Base-by-base conservation (phyloP, 257 asterid genomes). In the Solanum neorickii region DNA sequence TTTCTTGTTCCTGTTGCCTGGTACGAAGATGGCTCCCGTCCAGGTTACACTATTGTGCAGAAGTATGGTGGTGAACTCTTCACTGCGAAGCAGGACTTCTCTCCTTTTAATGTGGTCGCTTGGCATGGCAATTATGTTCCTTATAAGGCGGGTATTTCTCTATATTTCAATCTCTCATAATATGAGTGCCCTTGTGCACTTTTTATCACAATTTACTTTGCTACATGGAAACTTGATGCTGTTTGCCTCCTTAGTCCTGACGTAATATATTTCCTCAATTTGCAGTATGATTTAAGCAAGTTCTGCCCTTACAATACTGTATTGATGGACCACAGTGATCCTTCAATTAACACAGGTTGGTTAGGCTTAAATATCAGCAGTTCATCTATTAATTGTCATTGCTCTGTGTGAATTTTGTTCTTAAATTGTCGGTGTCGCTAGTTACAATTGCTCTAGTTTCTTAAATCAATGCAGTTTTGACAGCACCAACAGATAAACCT, bases 101-200 rank as follows among this genome's bases (percentile, higher is more conserved):
- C 99, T 87, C 99, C 98, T 62, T 97, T 97, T 92, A 97, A 97
- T 89, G 99, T 97, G 88, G 97, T 93, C 49, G 98, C 99, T 21
- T 97, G 99, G 99, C 99, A 96, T 90, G 99, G 99, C 66, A 97
- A 95, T 89, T 97, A 97, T 87, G 94, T 87, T 56, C 99, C 99
- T 31, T 97, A 92, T 88, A 97, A 96, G 99, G 99, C 93, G 88
- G 21, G 62, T 73, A 39, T 42, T 69, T 85, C 83, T 69, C 87
- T 21, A 14, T 23, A 69, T 66, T 39, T 60, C 52, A 20, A 18
- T 80, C 85, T 49, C 85, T 82, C 82, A 66, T 65, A 68, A 31
- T 66, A 31, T 49, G 75, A 49, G 42, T 12, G 21, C 31, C 31
- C 52, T 20, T n/a, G 85, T 52, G 86, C 44, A 52, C 31, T 11